phyloP scores from a whole-genome alignment of 306 rosid species.

The Neltuma alba region DNA sequence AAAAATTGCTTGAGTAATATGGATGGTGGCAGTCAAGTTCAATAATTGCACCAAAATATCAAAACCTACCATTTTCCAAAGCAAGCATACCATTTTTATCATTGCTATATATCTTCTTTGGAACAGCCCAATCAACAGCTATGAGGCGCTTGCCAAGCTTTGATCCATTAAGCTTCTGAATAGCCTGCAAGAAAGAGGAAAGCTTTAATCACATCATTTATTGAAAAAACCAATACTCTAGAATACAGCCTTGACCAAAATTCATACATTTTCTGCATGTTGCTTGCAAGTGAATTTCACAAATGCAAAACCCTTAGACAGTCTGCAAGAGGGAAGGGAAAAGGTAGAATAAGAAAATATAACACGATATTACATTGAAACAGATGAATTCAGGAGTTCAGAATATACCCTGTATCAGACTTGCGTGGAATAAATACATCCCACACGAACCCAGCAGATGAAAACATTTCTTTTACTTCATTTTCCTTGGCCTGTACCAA shows the following conservation, averaged over 20 bases:
- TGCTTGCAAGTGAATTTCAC: conserved; percentile 85
- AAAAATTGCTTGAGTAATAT: no score
- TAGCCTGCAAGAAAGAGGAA: conserved; percentile 62
- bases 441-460: conserved; percentile 88
- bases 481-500: conserved; percentile 67
- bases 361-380: conserved; percentile 14
- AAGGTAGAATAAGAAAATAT: conserved; percentile 20
- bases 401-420: conserved; percentile 71
- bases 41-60: conserved; percentile 12
- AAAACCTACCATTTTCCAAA: conserved; percentile 63
- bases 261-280: conserved; percentile 82
- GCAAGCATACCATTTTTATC: conserved; percentile 47
- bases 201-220: conserved; percentile 25
- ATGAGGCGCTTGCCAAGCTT: conserved; percentile 70
- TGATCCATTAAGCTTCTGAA: conserved; percentile 77
- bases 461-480: conserved; percentile 68
- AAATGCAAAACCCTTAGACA: conserved; percentile 92
- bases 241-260: conserved; percentile 29
- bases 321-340: conserved; percentile 55
- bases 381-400: conserved; percentile 10
- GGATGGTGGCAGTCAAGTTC: no score
- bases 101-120: conserved; percentile 75
- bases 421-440: conserved; percentile 77
- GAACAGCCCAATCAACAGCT: conserved; percentile 98
- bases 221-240: conserved; percentile 25